Percentiles rank a stretch among this genome's conserved stretches.
phyloP scores from a whole-genome alignment of 768 basidiomycete genomes.

The Scleroderma bovista region DNA sequence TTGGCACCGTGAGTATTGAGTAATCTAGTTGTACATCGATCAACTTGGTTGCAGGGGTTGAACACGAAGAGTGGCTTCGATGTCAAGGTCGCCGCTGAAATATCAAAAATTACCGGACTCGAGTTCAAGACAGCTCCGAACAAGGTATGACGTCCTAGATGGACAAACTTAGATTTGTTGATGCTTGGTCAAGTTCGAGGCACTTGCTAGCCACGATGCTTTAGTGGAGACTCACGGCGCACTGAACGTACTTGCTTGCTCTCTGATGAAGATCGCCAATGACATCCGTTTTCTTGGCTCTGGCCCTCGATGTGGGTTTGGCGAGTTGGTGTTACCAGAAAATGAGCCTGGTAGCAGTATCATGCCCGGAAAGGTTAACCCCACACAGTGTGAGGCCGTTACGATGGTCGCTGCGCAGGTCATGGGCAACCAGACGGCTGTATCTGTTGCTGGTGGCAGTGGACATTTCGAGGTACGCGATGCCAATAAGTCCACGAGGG shows the following conservation, averaged over 20 bases:
- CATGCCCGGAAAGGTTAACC: constrained; percentile 99
- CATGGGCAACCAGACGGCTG: constrained; percentile 93
- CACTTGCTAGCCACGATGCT: constrained; percentile 96
- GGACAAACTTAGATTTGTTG: background rate
- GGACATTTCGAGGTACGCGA: constrained; percentile 90
- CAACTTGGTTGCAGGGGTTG: constrained; percentile 57
- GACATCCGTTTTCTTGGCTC: constrained; percentile 98
- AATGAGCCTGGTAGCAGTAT: constrained; percentile 99
- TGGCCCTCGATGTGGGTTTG: constrained; percentile 95
- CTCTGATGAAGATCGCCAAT: constrained; percentile 99
- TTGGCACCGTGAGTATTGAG: constrained; percentile 76
- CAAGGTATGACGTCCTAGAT: constrained; percentile 55
- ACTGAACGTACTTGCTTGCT: constrained; percentile 93
- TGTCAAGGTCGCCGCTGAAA: constrained; percentile 86
- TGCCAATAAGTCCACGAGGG: constrained; percentile 1
- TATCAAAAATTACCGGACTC: constrained; percentile 86
- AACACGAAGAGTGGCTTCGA: constrained; percentile 98
- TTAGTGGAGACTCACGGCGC: constrained; percentile 97
- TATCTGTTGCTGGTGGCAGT: constrained; percentile 88
- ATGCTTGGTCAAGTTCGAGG: constrained; percentile 70
- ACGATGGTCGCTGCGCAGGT: constrained; percentile 99
- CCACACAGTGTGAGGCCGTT: constrained; percentile 96
- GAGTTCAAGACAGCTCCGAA: constrained; percentile 96
- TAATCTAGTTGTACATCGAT: constrained; percentile 3
- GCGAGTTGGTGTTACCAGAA: constrained; percentile 91